Conservation (phyloP, 352 stramenopile genomes). For the Phytophthora ramorum region DNA sequence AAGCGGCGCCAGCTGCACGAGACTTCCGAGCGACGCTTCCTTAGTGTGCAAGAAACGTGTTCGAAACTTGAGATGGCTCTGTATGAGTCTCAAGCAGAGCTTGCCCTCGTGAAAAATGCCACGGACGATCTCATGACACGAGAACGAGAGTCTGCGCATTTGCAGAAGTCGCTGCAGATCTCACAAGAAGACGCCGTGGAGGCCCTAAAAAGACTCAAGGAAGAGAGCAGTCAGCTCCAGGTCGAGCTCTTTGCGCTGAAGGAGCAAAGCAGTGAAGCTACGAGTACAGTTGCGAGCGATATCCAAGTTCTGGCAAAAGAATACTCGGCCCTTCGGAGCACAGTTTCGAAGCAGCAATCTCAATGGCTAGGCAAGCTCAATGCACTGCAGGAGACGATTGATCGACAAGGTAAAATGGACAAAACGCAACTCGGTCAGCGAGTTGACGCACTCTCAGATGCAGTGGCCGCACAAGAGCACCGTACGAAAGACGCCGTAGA, state of each 20-base stretch:
- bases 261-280: conserved; percentile 36
- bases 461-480: conserved; percentile 44
- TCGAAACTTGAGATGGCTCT: conserved; percentile 53
- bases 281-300: conserved; percentile 47
- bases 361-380: conserved; percentile 55
- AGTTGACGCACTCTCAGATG: conserved; percentile 52
- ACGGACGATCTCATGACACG: conserved; percentile 53
- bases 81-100: conserved; percentile 58
- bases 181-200: conserved; percentile 58
- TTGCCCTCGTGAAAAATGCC: conserved; percentile 48
- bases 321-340: conserved; percentile 37
- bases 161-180: conserved; percentile 48
- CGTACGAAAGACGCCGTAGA: conserved; percentile 51
- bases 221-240: conserved; percentile 49
- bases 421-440: conserved; percentile 53
- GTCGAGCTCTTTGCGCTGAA: conserved; percentile 49
- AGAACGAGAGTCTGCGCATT: conserved; percentile 50
- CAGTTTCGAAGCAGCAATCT: conserved; percentile 45
- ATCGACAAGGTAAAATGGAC: conserved; percentile 57
- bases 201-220: conserved; percentile 46
- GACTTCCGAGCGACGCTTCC: conserved; percentile 45
- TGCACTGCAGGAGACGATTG: conserved; percentile 48
- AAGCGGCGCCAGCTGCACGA: conserved; percentile 53
- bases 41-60: conserved; percentile 54
- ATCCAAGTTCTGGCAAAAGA: conserved; percentile 57